phyloP scores from a whole-genome alignment of 2,329 filamentous ascomycete species.

The Taxawa tesnikishii region DNA sequence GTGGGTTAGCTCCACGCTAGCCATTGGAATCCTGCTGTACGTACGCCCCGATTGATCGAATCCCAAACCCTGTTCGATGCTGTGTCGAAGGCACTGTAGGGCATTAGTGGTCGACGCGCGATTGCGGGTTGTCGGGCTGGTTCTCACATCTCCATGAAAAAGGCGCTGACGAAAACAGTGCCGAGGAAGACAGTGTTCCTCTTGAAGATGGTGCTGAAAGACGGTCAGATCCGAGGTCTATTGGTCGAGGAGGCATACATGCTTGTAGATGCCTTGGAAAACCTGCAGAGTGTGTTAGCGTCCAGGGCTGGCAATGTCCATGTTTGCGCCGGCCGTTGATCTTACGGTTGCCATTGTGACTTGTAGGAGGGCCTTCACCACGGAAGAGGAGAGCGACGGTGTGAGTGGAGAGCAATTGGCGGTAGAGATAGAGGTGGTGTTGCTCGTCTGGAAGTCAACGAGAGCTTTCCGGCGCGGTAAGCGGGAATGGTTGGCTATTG shows the following conservation, averaged over 20 bases:
- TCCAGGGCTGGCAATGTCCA: too few relatives aligned
- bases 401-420: too few relatives aligned
- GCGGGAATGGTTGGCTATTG: too few relatives aligned
- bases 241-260: constrained; percentile 13
- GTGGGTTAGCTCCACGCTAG: constrained; percentile 12
- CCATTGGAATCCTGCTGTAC: constrained; percentile 26
- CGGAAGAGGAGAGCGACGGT: too few relatives aligned
- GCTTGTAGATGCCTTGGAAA: constrained; percentile 43
- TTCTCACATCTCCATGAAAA: constrained; percentile 85
- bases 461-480: too few relatives aligned
- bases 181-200: constrained; percentile 81
- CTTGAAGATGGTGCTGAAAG: constrained; percentile 64
- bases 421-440: background rate
- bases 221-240: constrained; percentile 14
- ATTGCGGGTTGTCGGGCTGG: background rate
- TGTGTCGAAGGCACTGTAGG: constrained; percentile 65
- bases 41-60: constrained; percentile 77
- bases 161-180: constrained; percentile 75
- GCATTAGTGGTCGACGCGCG: too few relatives aligned
- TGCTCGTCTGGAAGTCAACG: too few relatives aligned
- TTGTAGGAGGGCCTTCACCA: too few relatives aligned
- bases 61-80: constrained; percentile 83
- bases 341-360: constrained; percentile 49
- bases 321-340: background rate
- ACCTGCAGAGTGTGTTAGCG: constrained; percentile 11